Evolutionary conservation across 768 basidiomycete species (phyloP).

Genomic region (Podaxis carcinomalis): DNA sequence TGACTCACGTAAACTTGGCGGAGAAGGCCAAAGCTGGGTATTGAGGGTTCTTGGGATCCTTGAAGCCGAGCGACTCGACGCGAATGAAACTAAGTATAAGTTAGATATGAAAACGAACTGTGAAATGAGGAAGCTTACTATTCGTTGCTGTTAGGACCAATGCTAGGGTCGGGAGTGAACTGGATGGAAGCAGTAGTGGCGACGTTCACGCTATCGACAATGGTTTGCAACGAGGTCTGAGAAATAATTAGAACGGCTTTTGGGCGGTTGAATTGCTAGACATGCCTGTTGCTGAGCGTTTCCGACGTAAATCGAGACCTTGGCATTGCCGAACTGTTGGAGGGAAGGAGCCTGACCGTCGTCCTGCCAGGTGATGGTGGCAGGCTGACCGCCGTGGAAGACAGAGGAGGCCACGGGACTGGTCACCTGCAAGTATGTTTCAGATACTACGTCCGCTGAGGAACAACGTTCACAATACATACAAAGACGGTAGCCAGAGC

Average conservation of each 20-base stretch:
- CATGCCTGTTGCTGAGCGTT: conserved; percentile 57
- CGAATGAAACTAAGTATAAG: conserved; percentile 64
- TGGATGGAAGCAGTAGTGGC: conserved; percentile 36
- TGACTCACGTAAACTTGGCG: conserved; percentile 66
- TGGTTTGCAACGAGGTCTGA: conserved; percentile 53
- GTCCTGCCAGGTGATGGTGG: conserved; percentile 59
- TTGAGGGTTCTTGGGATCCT: conserved; percentile 46
- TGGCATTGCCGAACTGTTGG: conserved; percentile 43
- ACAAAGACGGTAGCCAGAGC: conserved; percentile 58
- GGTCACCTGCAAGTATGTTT: conserved; percentile 44
- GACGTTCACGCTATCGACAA: conserved; percentile 49
- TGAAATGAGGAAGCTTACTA: conserved; percentile 42
- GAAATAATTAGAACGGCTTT: background rate
- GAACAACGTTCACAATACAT: conserved; percentile 20
- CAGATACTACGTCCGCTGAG: conserved; percentile 8
- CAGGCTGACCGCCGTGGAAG: conserved; percentile 45
- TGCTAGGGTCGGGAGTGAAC: conserved; percentile 47
- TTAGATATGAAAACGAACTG: conserved; percentile 3
- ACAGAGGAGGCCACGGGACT: conserved; percentile 41
- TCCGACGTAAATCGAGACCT: conserved; percentile 60
- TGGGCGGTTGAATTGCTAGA: background rate
- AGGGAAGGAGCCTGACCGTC: conserved; percentile 44
- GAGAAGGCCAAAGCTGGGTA: conserved; percentile 73
- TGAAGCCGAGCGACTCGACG: conserved; percentile 53
- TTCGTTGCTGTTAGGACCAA: conserved; percentile 49